Conservation (phyloP, 208 protist genomes). For the Angomonas deanei region DNA sequence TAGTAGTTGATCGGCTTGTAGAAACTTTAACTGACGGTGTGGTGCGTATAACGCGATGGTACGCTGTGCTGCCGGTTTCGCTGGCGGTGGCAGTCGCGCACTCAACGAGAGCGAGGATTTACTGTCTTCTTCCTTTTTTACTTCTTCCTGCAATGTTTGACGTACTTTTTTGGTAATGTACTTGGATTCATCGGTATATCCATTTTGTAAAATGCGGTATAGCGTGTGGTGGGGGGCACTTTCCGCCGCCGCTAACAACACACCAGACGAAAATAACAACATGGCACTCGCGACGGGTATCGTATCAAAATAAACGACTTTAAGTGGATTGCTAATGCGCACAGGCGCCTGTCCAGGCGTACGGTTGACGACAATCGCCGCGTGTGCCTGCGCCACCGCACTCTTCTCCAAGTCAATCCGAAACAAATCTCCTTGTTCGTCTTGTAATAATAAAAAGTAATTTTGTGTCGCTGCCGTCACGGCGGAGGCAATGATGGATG, state of each 20-base stretch:
- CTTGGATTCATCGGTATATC: constrained; percentile 61
- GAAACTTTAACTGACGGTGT: neutral
- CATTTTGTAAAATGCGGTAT: constrained; percentile 90
- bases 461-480: constrained; percentile 68
- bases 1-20: neutral
- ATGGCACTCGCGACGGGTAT: constrained; percentile 88
- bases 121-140: constrained; percentile 15
- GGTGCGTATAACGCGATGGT: constrained; percentile 1
- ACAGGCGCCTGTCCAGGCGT: constrained; percentile 5
- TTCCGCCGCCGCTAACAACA: constrained; percentile 95
- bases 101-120: constrained; percentile 6
- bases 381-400: constrained; percentile 28
- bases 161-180: constrained; percentile 62
- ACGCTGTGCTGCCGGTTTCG: neutral
- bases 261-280: constrained; percentile 91
- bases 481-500: constrained; percentile 86
- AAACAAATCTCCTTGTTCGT: constrained; percentile 97
- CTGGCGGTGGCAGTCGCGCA: neutral
- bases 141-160: constrained; percentile 10
- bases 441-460: constrained; percentile 97
- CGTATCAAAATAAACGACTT: constrained; percentile 97
- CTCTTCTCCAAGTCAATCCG: constrained; percentile 76
- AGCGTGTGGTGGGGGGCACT: constrained; percentile 90
- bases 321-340: constrained; percentile 57
- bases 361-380: no score